Evolutionary conservation across 345 rosid genomes (phyloP).

Genomic region (Cardamine occulta): DNA sequence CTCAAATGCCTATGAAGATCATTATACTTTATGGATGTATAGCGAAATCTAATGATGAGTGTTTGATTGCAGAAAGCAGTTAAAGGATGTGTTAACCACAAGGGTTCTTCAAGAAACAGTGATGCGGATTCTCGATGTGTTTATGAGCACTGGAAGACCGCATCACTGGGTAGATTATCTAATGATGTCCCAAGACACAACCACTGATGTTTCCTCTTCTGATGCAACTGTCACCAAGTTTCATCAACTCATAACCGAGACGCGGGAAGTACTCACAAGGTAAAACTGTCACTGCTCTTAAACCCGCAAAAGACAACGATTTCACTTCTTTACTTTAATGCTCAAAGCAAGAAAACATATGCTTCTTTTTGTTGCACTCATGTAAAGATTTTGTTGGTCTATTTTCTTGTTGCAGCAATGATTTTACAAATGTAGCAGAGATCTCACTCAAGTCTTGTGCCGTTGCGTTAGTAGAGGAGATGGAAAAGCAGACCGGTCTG

Average conservation of each 20-base stretch:
- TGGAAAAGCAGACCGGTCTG: constrained; percentile 52
- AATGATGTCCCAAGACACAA: constrained; percentile 76
- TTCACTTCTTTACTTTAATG: background rate
- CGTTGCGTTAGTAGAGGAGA: constrained; percentile 58
- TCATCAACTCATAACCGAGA: constrained; percentile 80
- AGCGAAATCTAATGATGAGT: constrained; percentile 4
- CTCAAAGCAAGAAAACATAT: background rate
- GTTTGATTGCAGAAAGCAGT: constrained; percentile 64
- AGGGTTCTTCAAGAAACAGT: constrained; percentile 58
- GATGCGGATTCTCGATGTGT: constrained; percentile 67
- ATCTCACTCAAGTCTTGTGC: constrained; percentile 62
- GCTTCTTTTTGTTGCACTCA: background rate
- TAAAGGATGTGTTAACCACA: constrained; percentile 65
- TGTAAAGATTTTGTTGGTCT: background rate
- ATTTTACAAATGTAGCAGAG: constrained; percentile 63
- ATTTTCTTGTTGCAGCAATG: constrained; percentile 62
- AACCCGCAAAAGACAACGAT: background rate
- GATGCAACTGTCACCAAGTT: constrained; percentile 54
- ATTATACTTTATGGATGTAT: constrained; percentile 5
- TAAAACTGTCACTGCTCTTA: constrained; percentile 30
- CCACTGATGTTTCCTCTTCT: constrained; percentile 42
- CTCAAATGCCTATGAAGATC: constrained; percentile 17
- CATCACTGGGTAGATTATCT: constrained; percentile 79
- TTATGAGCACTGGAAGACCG: constrained; percentile 78
- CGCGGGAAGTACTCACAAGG: constrained; percentile 78